These are phyloP conservation scores for Suhomyces sp. DNA, from an alignment of 805 yeast species.

Conservation along the genomic window DNA sequence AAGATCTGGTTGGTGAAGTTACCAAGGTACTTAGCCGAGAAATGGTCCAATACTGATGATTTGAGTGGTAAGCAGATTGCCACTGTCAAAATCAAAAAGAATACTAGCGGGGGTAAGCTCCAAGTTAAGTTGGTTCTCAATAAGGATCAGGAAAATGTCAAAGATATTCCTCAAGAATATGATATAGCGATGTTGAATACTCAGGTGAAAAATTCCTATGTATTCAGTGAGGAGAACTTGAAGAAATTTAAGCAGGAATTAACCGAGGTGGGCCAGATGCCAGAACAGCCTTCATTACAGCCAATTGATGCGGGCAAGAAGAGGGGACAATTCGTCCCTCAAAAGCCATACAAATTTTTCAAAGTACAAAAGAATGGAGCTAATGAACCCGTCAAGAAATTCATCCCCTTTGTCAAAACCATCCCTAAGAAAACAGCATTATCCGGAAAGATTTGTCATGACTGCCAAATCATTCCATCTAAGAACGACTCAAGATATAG, in stretches of 20 bases:
- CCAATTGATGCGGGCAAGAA: constrained; percentile 27
- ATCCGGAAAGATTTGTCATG: constrained; percentile 87
- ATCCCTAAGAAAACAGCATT: constrained; percentile 86
- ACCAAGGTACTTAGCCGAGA: constrained; percentile 81
- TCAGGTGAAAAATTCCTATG: constrained; percentile 79
- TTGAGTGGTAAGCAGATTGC: constrained; percentile 78
- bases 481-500: constrained; percentile 68
- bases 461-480: constrained; percentile 84
- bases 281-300: constrained; percentile 50
- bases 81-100: constrained; percentile 69
- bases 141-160: constrained; percentile 33
- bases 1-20: constrained; percentile 91
- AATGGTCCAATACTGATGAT: constrained; percentile 64
- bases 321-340: constrained; percentile 9
- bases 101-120: constrained; percentile 28
- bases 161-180: constrained; percentile 74
- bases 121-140: constrained; percentile 60
- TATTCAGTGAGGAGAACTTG: constrained; percentile 84
- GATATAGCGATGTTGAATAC: constrained; percentile 76
- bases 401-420: constrained; percentile 80
- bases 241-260: constrained; percentile 52
- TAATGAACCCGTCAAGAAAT: constrained; percentile 34
- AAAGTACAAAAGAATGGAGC: constrained; percentile 32
- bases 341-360: constrained; percentile 21
- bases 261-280: constrained; percentile 52